phyloP scores from a whole-genome alignment of 768 basidiomycete species.

The Phlegmacium glaucopus region DNA sequence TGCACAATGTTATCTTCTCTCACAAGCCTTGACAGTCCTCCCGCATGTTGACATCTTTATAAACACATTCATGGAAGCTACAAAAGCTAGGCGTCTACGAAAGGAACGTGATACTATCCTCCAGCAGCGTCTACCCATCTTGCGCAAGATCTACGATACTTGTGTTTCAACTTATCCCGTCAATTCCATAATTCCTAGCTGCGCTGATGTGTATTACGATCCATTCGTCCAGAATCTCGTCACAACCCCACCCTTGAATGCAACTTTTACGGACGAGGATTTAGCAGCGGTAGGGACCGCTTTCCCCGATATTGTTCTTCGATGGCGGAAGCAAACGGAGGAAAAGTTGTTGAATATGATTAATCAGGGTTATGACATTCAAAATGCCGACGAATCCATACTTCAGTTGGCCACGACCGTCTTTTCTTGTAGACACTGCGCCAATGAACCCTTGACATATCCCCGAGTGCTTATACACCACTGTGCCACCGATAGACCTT shows the following conservation, averaged over 20 bases:
- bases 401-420: constrained; percentile 24
- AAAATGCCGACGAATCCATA: constrained; percentile 1
- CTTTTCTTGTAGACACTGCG: constrained; percentile 12
- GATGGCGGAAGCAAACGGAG: background rate
- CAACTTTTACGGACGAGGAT: background rate
- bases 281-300: background rate
- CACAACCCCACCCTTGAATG: background rate
- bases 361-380: background rate
- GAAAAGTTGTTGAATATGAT: background rate
- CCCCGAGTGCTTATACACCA: constrained; percentile 8
- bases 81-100: background rate
- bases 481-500: background rate
- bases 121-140: background rate
- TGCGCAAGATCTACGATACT: background rate
- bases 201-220: constrained; percentile 1
- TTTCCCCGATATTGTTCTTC: background rate
- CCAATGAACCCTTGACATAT: constrained; percentile 1
- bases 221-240: constrained; percentile 1
- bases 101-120: background rate
- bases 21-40: background rate
- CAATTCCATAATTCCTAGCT: constrained; percentile 2
- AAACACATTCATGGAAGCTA: background rate
- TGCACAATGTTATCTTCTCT: background rate
- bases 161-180: constrained; percentile 1
- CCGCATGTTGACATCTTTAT: background rate